Evolutionary conservation across 179 eudicot genomes (phyloP).

Genomic region (Pouteria campechiana): DNA sequence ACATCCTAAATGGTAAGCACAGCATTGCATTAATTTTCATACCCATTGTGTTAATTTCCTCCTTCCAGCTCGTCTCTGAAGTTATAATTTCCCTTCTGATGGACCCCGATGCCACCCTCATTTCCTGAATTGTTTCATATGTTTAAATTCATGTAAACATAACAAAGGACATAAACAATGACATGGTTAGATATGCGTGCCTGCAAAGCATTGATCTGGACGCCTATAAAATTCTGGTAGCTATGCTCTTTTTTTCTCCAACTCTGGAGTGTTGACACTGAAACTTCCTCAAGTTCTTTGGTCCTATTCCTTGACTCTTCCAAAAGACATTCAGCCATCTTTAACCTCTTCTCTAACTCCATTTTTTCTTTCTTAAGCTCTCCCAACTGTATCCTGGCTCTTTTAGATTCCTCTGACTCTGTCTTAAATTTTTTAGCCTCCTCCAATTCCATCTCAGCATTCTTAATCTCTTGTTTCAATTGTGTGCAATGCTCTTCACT

Average conservation of each 20-base stretch:
- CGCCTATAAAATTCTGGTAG: slow-evolving; percentile 40
- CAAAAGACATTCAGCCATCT: slow-evolving; percentile 11
- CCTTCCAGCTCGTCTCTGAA: slow-evolving; percentile 47
- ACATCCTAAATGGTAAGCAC: background rate
- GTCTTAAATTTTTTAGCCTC: slow-evolving; percentile 13
- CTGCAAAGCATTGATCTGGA: slow-evolving; percentile 55
- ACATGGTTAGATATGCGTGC: slow-evolving; percentile 23
- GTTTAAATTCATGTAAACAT: slow-evolving; percentile 5
- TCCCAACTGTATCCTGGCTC: too few species aligned
- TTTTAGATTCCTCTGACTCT: too few species aligned
- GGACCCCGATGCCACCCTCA: slow-evolving; percentile 56
- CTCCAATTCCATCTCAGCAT: slow-evolving; percentile 34
- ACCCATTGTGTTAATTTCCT: slow-evolving; percentile 65
- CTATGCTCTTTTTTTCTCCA: slow-evolving; percentile 57
- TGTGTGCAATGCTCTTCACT: slow-evolving; percentile 33
- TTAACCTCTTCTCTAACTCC: slow-evolving; percentile 22
- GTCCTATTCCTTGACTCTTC: slow-evolving; percentile 24
- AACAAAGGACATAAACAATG: background rate
- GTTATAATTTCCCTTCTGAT: slow-evolving; percentile 56
- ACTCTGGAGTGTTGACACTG: slow-evolving; percentile 26
- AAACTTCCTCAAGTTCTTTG: slow-evolving; percentile 43
- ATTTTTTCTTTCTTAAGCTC: too few species aligned
- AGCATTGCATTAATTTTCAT: too few species aligned
- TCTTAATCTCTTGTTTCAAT: slow-evolving; percentile 32
- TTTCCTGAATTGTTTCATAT: slow-evolving; percentile 40